Percentiles rank a stretch among this genome's conserved stretches.
These are phyloP conservation scores for Bombardia bombarda DNA, from an alignment of 495 filamentous ascomycete genomes.

Conservation along the genomic window DNA sequence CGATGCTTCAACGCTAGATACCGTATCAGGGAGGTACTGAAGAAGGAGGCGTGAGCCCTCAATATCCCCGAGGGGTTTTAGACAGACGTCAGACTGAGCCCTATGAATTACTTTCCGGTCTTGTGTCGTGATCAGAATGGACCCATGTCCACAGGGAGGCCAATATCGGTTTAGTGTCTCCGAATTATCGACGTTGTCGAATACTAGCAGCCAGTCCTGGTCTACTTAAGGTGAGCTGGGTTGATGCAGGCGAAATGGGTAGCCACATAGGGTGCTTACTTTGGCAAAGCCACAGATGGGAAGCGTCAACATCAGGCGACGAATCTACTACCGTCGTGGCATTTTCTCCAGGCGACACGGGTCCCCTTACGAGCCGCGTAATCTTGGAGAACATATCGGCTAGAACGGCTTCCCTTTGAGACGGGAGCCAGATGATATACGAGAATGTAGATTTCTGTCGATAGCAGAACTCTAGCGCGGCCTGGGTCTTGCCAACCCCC, in stretches of 20 bases:
- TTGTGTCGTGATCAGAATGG: not conserved
- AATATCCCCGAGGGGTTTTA: not conserved
- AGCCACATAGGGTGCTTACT: not conserved
- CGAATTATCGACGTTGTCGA: not conserved
- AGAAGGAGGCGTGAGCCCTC: not conserved
- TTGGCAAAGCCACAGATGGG: not conserved
- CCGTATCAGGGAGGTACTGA: not conserved
- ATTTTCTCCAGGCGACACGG: no score
- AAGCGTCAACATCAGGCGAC: no score
- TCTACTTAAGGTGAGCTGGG: no score
- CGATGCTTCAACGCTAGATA: no score
- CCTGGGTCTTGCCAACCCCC: not conserved
- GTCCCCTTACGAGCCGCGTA: not conserved
- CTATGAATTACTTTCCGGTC: not conserved
- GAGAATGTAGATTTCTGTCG: not conserved
- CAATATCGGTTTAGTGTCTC: not conserved
- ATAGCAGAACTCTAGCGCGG: not conserved
- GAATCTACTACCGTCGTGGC: no score
- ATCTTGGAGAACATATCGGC: not conserved
- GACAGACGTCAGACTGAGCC: not conserved
- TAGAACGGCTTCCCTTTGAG: not conserved
- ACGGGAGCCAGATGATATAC: not conserved
- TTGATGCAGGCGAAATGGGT: not conserved
- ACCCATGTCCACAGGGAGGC: not conserved
- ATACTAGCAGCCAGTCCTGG: not conserved